Evolutionary conservation across 2,329 filamentous ascomycete species (phyloP).

Genomic region (Xylariaceae sp.): DNA sequence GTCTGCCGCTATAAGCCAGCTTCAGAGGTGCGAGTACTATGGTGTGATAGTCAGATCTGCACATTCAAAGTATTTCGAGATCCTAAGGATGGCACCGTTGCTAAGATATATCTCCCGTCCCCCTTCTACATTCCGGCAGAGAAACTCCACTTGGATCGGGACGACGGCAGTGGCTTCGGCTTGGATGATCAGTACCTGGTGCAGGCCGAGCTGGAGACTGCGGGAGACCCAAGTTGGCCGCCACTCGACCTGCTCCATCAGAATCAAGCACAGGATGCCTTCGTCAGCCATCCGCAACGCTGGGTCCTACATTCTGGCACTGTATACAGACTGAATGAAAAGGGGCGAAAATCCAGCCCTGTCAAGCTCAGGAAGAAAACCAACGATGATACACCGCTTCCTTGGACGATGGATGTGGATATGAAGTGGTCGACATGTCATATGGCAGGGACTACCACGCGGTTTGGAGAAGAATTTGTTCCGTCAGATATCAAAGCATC

Average conservation of each 20-base stretch:
- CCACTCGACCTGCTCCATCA: constrained; percentile 34
- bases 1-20: constrained; percentile 27
- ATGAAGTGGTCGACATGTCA: constrained; percentile 23
- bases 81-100: constrained; percentile 36
- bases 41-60: constrained; percentile 48
- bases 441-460: constrained; percentile 13
- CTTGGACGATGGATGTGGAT: constrained; percentile 24
- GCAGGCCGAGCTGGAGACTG: constrained; percentile 44
- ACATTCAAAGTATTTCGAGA: constrained; percentile 43
- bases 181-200: constrained; percentile 44
- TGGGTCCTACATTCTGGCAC: constrained; percentile 22
- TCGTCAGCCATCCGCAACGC: constrained; percentile 17
- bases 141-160: constrained; percentile 41
- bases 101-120: constrained; percentile 38
- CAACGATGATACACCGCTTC: constrained; percentile 13
- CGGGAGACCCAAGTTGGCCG: constrained; percentile 43
- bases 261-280: constrained; percentile 18
- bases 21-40: constrained; percentile 34
- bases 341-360: constrained; percentile 18
- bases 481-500: constrained; percentile 37
- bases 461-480: constrained; percentile 30
- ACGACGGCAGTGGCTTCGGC: constrained; percentile 38
- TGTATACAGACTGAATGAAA: constrained; percentile 21
- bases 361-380: constrained; percentile 19
- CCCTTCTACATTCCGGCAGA: constrained; percentile 47